Base-by-base conservation (phyloP, 192 early-diverging fungal genomes). In the Podila clonocystis region DNA sequence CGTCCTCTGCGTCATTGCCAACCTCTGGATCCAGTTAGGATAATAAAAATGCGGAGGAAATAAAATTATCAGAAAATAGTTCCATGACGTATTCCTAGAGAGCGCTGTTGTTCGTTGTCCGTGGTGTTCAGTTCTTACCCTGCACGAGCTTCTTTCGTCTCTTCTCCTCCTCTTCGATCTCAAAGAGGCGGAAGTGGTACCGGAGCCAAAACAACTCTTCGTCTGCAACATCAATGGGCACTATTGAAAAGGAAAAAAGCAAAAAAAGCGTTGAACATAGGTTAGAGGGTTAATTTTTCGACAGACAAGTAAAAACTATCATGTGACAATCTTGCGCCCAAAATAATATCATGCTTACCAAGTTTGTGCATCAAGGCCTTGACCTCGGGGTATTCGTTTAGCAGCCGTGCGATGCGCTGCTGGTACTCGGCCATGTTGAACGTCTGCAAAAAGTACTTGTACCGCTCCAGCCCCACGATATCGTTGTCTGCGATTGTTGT, bases 101-200 rank as follows among this genome's bases (percentile, higher is more conserved):
- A 0, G 34, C 2, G 34, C 2, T 9, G 31, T 0, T 22, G 5
- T 36, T 12, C 0, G 13, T 12, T 12, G 3, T 45, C 12, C 33
- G 50, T 19, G 34, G 1, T 15, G 12, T 19, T 9, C 58, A 60
- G 2, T 29, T 19, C 48, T 60, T 84, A 85, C 86, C 83, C 73
- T 85, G 75, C 13, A 85, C 83, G 68, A 87, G 77, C 62, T 84
- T 68, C 63, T 84, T 59, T 28, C 85, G 85, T 30, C 76, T 72
- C 62, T 88, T 83, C 52, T 88, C 87, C 31, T 86, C 87, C 58
- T 88, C 85, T n/a, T 88, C 87, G 50, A 88, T 84, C 48, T 86
- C 83, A 63, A 73, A 86, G 3, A 82, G 55, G 50, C 84, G 83
- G 67, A 85, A 88, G 36, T 85, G 82, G 45, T 88, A 88, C 29